Evolutionary conservation across 2,329 filamentous ascomycete genomes (phyloP).

Genomic region (Diaporthe amygdali): DNA sequence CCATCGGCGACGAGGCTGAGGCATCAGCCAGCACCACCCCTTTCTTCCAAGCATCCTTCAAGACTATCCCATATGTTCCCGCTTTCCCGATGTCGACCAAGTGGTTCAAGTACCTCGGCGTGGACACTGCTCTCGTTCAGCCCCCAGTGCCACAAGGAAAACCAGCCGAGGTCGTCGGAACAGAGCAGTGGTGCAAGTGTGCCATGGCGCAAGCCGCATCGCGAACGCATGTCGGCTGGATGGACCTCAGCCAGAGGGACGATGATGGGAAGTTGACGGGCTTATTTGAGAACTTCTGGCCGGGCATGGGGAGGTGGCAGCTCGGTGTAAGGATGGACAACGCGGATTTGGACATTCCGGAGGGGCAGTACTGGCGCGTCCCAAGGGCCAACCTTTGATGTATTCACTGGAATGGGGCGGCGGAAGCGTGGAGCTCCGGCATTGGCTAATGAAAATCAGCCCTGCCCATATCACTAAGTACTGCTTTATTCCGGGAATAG

Average conservation of each 20-base stretch:
- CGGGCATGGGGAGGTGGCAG: slow-evolving; percentile 36
- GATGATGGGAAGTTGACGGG: slow-evolving; percentile 30
- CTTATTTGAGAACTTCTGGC: slow-evolving; percentile 36
- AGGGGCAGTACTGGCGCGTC: slow-evolving; percentile 27
- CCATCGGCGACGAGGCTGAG: slow-evolving; percentile 36
- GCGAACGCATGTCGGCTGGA: slow-evolving; percentile 48
- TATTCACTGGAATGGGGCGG: no score
- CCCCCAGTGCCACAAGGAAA: slow-evolving; percentile 52
- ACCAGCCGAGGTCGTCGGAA: slow-evolving; percentile 50
- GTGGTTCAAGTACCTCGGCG: slow-evolving; percentile 44
- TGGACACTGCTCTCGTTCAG: slow-evolving; percentile 50
- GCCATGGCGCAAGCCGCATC: slow-evolving; percentile 35
- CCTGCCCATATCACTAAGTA: no score
- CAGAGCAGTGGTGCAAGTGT: slow-evolving; percentile 50
- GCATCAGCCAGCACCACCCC: slow-evolving; percentile 39
- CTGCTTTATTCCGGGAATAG: no score
- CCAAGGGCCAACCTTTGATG: neutral
- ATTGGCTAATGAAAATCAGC: no score
- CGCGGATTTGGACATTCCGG: slow-evolving; percentile 30
- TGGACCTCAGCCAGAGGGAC: slow-evolving; percentile 48
- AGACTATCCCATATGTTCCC: slow-evolving; percentile 46
- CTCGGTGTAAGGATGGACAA: slow-evolving; percentile 36
- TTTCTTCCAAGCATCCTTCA: slow-evolving; percentile 53
- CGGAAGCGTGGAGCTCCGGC: no score
- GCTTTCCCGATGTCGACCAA: slow-evolving; percentile 48